A percentile compares a stretch with the other conserved stretches of the same genome.
Evolutionary conservation across 306 rosid genomes (phyloP).

Genomic region (Glycine tomentella): DNA sequence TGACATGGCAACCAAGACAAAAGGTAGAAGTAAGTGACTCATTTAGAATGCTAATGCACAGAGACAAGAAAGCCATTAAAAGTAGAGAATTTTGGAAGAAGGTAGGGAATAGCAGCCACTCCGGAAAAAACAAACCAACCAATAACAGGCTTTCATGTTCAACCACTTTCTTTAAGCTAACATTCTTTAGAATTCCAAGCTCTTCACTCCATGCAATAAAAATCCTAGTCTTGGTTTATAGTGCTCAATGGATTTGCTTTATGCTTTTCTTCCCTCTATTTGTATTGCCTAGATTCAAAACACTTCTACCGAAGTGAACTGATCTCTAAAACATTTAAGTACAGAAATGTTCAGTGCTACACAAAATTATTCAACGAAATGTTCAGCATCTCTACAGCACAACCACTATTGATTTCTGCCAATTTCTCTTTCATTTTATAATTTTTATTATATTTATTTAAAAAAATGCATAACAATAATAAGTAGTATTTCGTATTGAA

Average conservation of each 20-base stretch:
- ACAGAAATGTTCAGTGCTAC: background rate
- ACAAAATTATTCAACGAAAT: background rate
- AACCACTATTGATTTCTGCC: background rate
- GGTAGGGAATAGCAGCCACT: conserved; percentile 55
- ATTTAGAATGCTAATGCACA: conserved; percentile 46
- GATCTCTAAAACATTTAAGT: background rate
- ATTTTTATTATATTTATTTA: background rate
- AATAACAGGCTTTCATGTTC: conserved; percentile 56
- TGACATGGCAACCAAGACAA: conserved; percentile 31
- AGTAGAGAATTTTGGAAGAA: conserved; percentile 59
- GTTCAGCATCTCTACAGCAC: background rate
- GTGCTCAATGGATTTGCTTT: conserved; percentile 77
- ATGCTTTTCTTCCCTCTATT: conserved; percentile 63
- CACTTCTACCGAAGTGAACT: background rate
- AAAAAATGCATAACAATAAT: background rate
- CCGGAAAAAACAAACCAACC: conserved; percentile 40
- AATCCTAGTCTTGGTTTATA: conserved; percentile 61
- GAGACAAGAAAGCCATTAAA: conserved; percentile 55
- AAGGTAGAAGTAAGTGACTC: conserved; percentile 35
- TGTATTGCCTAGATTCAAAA: conserved; percentile 47
- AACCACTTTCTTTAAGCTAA: conserved; percentile 53
- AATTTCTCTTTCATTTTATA: background rate
- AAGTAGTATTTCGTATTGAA: background rate
- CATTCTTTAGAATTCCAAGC: conserved; percentile 81
- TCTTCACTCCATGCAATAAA: conserved; percentile 63